These are phyloP conservation scores for Populus hybrid DNA, from an alignment of 441 rosid species.

Conservation along the genomic window DNA sequence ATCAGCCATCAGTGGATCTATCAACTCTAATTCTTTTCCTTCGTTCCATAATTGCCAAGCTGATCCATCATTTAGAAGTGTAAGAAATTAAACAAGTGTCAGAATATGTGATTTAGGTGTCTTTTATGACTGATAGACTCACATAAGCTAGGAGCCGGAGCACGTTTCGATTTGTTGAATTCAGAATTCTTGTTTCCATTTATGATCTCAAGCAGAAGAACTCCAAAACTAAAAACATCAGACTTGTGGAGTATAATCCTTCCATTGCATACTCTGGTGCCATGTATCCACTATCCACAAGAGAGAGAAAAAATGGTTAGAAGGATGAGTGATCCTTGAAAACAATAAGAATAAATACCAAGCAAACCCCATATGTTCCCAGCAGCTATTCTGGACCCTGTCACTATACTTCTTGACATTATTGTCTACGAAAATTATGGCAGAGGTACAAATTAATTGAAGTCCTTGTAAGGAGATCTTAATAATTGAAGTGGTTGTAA, in stretches of 20 bases:
- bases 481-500: not conserved
- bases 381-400: too few species aligned
- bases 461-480: not conserved
- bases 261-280: too few species aligned
- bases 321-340: not conserved
- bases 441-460: not conserved
- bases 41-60: constrained; percentile 38
- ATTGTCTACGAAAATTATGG: not conserved
- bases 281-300: constrained; percentile 11
- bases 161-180: constrained; percentile 15
- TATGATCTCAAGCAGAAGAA: constrained; percentile 46
- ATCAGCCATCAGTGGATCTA: constrained; percentile 30
- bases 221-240: constrained; percentile 21
- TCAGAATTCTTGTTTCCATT: constrained; percentile 29
- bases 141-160: constrained; percentile 31
- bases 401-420: not conserved
- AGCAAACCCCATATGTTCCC: not conserved
- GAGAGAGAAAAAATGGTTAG: not conserved
- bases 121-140: constrained; percentile 1
- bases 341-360: too few species aligned
- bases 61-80: constrained; percentile 14
- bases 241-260: too few species aligned
- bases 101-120: not conserved
- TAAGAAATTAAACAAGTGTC: not conserved
- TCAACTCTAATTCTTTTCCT: constrained; percentile 33